Evolutionary conservation across 495 filamentous ascomycete genomes (phyloP).

Genomic region (Penicillium riverlandense): DNA sequence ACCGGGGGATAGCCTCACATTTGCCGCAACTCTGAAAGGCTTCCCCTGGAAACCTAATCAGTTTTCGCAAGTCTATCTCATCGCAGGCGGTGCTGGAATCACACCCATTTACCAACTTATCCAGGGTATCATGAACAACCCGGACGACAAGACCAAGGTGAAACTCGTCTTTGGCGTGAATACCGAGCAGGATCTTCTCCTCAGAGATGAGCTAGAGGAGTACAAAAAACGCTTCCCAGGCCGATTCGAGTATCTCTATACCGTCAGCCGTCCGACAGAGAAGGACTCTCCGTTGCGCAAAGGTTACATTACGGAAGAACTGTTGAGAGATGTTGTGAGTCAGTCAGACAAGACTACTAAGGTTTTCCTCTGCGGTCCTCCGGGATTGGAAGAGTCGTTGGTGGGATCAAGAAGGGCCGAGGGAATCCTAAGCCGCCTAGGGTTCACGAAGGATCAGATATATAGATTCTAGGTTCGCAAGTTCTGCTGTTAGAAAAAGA

Average conservation of each 20-base stretch:
- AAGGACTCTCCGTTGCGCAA: slow-evolving; percentile 26
- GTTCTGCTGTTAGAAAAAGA: too few relatives aligned
- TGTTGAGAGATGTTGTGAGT: slow-evolving; percentile 43
- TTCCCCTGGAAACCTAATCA: slow-evolving; percentile 51
- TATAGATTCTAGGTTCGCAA: slow-evolving; percentile 46
- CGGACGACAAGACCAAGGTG: slow-evolving; percentile 53
- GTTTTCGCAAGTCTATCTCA: slow-evolving; percentile 46
- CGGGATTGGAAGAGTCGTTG: slow-evolving; percentile 53
- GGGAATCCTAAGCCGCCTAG: slow-evolving; percentile 45
- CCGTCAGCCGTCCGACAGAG: slow-evolving; percentile 42
- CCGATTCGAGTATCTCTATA: slow-evolving; percentile 53
- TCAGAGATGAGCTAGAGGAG: slow-evolving; percentile 45
- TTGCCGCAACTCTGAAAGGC: slow-evolving; percentile 42
- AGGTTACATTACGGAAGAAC: slow-evolving; percentile 49
- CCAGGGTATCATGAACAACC: slow-evolving; percentile 54
- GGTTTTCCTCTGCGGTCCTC: slow-evolving; percentile 61
- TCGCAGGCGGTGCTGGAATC: slow-evolving; percentile 59
- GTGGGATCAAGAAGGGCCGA: slow-evolving; percentile 29
- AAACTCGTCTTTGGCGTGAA: slow-evolving; percentile 62
- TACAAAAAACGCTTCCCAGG: slow-evolving; percentile 47
- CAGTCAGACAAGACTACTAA: slow-evolving; percentile 37
- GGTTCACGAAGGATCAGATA: slow-evolving; percentile 48
- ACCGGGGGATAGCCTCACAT: slow-evolving; percentile 51
- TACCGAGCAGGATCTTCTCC: slow-evolving; percentile 51
- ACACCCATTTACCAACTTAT: slow-evolving; percentile 57